Evolutionary conservation across 2,329 filamentous ascomycete genomes (phyloP).

Genomic region (Xenoacremonium recifei): DNA sequence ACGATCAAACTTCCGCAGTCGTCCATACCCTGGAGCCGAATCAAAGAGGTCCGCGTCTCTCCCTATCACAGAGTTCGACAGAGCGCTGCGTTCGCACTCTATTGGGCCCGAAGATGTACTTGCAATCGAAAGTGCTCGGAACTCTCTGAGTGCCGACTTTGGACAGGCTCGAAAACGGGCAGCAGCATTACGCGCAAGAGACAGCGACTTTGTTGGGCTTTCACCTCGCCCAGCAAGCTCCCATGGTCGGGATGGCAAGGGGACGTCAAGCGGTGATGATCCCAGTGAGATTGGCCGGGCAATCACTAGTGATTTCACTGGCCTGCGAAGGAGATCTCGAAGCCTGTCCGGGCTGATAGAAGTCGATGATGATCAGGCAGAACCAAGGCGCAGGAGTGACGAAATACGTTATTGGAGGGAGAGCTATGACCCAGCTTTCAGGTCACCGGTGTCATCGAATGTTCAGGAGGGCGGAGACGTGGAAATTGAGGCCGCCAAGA

Average conservation of each 20-base stretch:
- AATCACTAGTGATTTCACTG: constrained; percentile 54
- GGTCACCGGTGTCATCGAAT: constrained; percentile 52
- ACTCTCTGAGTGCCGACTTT: constrained; percentile 49
- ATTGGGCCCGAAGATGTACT: constrained; percentile 55
- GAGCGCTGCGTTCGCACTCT: constrained; percentile 61
- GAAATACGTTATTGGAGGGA: constrained; percentile 65
- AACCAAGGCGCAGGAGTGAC: constrained; percentile 54
- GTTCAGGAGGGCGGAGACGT: constrained; percentile 37
- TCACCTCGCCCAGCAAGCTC: constrained; percentile 62
- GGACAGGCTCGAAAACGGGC: constrained; percentile 33
- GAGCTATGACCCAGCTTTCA: constrained; percentile 52
- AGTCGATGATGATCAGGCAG: constrained; percentile 31
- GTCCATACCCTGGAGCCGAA: constrained; percentile 35
- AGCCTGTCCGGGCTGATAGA: constrained; percentile 56
- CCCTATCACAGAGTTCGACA: constrained; percentile 59
- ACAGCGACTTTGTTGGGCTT: constrained; percentile 50
- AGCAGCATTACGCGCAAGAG: constrained; percentile 27
- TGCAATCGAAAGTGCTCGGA: constrained; percentile 52
- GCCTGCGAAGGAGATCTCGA: constrained; percentile 54
- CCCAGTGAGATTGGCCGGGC: constrained; percentile 60
- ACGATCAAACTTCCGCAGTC: constrained; percentile 37
- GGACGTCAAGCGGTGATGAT: constrained; percentile 39
- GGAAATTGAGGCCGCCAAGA: constrained; percentile 28
- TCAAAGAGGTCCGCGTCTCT: constrained; percentile 57
- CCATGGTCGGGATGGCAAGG: constrained; percentile 48